Evolutionary conservation across 306 rosid genomes (phyloP), one percentile per base, ranked within the genome.

Genomic region (Acacia melanoxylon): DNA sequence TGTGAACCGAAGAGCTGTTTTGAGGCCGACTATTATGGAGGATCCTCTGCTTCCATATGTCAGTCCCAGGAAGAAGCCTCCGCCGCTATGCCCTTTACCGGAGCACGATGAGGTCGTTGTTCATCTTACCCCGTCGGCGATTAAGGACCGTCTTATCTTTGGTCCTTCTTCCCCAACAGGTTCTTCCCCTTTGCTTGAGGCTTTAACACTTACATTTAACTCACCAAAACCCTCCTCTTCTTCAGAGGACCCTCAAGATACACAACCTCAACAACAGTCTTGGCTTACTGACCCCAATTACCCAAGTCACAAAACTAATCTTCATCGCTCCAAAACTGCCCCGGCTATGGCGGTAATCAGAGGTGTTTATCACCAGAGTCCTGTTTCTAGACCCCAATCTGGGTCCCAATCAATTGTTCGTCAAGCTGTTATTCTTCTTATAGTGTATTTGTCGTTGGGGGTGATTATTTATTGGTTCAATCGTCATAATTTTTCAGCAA

Each of bases 261-360:
- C 87, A 6, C 85, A 56, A 68, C 68, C 82, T 3, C 91, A 74
- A 41, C 90, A 74, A 41, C 77, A 78, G 7, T 68, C 89, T 1
- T 93, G 95, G 99, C 93, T 91, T 29, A 16, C 86, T 44, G 97
- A 95, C 76, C 95, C 97, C 76, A 86, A 91, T 75, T 89, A 67
- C 67, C 65, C 90, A 25, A 87, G 89, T 86, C 72, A 66, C 66
- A 93, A 88, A 33, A 86, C 91, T 68, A 95, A 95, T 51, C 96
- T 95, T 41, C 99, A 93, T 15, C 93, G 99, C 74, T 95, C 98
- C 66, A 95, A 89, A 89, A 93, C 99, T 0, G 99, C 99, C 8
- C 99, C 99, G 0, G 99, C 99, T 61, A 86, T 96, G 94, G 97
- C 97, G 2, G 97, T 92, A 52, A 83, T 93, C 45, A 91, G 96